These are phyloP conservation scores for Tricholoma sp. DNA, from an alignment of 768 basidiomycete genomes.

Conservation along the genomic window DNA sequence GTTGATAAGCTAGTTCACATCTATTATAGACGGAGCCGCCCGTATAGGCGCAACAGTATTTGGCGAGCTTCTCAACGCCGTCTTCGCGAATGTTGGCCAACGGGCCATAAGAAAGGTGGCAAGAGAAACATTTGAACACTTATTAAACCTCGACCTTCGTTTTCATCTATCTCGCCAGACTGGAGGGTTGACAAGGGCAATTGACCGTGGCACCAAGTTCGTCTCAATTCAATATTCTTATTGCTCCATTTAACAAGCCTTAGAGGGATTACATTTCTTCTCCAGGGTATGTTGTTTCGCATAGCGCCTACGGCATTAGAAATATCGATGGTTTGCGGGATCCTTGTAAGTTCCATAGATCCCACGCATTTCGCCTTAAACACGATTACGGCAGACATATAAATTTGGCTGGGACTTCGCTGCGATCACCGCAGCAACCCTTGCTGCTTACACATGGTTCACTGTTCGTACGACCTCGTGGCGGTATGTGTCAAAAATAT, in stretches of 20 bases:
- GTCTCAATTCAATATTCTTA: conserved; percentile 13
- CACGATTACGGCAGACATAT: conserved; percentile 58
- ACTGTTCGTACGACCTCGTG: conserved; percentile 95
- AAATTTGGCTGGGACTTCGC: conserved; percentile 99
- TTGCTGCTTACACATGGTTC: conserved; percentile 95
- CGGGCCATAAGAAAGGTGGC: conserved; percentile 94
- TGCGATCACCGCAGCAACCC: conserved; percentile 76
- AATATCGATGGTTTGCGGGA: conserved; percentile 95
- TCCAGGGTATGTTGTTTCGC: conserved; percentile 91
- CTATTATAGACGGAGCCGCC: conserved; percentile 76
- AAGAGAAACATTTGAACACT: conserved; percentile 90
- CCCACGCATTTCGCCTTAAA: neutral
- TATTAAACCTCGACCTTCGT: conserved; percentile 83
- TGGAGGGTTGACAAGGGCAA: conserved; percentile 92
- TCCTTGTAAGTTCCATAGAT: conserved; percentile 64
- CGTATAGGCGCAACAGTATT: conserved; percentile 88
- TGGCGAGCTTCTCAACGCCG: conserved; percentile 88
- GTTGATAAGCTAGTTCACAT: neutral
- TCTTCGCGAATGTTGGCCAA: conserved; percentile 95
- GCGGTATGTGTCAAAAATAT: conserved; percentile 46
- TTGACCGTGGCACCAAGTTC: conserved; percentile 96
- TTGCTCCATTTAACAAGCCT: neutral
- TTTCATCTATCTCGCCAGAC: conserved; percentile 97
- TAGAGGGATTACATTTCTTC: conserved; percentile 93
- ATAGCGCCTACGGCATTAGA: conserved; percentile 95